phyloP scores from a whole-genome alignment of 306 rosid species.

The Begonia fuchsioides region DNA sequence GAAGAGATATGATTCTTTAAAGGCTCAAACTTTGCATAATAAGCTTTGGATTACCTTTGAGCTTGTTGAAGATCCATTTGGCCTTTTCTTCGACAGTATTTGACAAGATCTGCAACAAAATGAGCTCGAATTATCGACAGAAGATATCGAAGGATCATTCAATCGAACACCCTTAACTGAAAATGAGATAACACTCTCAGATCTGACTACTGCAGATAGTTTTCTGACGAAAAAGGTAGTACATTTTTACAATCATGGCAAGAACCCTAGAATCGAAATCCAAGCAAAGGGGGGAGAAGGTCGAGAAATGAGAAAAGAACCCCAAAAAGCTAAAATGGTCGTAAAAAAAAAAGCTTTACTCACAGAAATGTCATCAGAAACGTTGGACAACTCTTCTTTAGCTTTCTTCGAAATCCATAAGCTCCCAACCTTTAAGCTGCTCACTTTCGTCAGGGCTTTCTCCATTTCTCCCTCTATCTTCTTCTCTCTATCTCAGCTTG shows the following conservation, averaged over 20 bases:
- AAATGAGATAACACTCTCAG: too few relatives aligned
- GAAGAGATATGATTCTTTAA: too few relatives aligned
- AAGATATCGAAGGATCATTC: too few relatives aligned
- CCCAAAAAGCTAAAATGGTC: neutral
- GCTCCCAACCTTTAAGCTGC: too few relatives aligned
- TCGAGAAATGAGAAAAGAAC: slow-evolving; percentile 1
- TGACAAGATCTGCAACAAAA: slow-evolving; percentile 54
- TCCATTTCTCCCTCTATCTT: too few relatives aligned
- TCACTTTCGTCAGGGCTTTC: too few relatives aligned
- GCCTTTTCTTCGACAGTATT: slow-evolving; percentile 93
- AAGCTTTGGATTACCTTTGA: slow-evolving; percentile 48
- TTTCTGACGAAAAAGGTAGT: neutral
- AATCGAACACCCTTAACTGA: too few relatives aligned
- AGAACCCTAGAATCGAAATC: slow-evolving; percentile 1
- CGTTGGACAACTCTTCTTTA: slow-evolving; percentile 70
- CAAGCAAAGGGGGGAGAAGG: neutral
- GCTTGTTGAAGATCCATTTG: slow-evolving; percentile 90
- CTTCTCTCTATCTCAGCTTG: too few relatives aligned
- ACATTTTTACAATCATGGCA: slow-evolving; percentile 15
- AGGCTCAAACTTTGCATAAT: too few relatives aligned
- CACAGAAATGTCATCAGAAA: slow-evolving; percentile 61
- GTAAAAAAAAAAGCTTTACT: slow-evolving; percentile 12
- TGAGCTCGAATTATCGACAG: too few relatives aligned
- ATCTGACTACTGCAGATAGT: too few relatives aligned
- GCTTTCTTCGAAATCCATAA: slow-evolving; percentile 92